These are phyloP conservation scores for Pueraria montana DNA, from an alignment of 306 rosid genomes.

Conservation along the genomic window DNA sequence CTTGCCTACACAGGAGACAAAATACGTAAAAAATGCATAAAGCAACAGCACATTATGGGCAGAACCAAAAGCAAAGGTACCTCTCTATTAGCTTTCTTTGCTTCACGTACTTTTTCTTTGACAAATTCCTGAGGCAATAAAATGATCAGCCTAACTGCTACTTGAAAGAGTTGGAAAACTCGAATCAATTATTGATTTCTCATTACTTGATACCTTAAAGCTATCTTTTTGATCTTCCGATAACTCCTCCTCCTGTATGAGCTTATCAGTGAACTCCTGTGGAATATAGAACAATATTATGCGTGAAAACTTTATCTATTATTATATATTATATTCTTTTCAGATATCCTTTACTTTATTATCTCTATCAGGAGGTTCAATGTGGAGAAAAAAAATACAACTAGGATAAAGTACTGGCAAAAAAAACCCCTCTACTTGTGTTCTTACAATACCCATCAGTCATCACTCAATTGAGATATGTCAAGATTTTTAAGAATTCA, in stretches of 20 bases:
- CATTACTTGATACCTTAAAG: conserved; percentile 62
- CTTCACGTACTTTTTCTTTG: conserved; percentile 77
- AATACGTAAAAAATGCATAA: conserved; percentile 12
- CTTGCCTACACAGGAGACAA: conserved; percentile 60
- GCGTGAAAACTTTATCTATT: neutral
- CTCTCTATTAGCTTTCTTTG: conserved; percentile 74
- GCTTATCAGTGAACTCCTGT: conserved; percentile 75
- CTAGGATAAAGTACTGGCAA: neutral
- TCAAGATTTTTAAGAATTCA: neutral
- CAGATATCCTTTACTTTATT: neutral
- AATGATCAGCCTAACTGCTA: neutral
- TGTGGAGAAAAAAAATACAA: neutral
- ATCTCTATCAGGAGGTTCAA: neutral
- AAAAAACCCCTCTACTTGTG: neutral
- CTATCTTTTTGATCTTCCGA: conserved; percentile 67
- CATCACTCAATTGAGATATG: neutral
- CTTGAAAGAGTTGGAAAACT: neutral
- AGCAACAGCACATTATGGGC: neutral
- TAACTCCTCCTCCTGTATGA: conserved; percentile 70
- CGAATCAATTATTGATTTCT: neutral
- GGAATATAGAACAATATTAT: conserved; percentile 30
- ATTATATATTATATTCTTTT: neutral
- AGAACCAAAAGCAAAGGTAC: conserved; percentile 50
- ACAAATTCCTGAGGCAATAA: conserved; percentile 66
- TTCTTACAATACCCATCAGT: neutral